Evolutionary conservation across 1,139 yeast species (phyloP).

Genomic region (Geotrichum restrictum): DNA sequence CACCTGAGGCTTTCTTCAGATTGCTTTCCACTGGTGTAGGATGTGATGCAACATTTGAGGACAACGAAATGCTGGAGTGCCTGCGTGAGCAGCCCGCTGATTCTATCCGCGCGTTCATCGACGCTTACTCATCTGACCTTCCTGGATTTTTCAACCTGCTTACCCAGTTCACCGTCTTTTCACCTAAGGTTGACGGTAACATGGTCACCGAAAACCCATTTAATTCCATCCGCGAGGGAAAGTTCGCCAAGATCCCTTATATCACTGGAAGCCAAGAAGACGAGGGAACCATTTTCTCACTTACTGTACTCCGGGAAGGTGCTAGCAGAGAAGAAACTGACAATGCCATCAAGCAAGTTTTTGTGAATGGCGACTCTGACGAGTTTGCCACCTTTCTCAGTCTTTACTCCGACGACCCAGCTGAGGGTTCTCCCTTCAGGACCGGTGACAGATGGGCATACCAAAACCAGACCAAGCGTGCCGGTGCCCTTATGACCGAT

Average conservation of each 20-base stretch:
- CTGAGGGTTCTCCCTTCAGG: conserved; percentile 26
- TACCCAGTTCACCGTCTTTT: conserved; percentile 22
- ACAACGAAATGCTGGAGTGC: conserved; percentile 23
- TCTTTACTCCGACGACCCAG: conserved; percentile 25
- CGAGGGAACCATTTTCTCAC: conserved; percentile 28
- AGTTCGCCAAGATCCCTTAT: conserved; percentile 25
- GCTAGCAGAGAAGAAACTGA: conserved; percentile 4
- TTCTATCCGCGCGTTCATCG: conserved; percentile 19
- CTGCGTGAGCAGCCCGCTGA: conserved; percentile 21
- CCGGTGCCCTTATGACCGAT: conserved; percentile 26
- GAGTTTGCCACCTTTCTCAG: conserved; percentile 9
- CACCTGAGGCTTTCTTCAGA: conserved; percentile 25
- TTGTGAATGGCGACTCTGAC: conserved; percentile 11
- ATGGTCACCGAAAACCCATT: conserved; percentile 19
- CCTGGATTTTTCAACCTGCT: conserved; percentile 20
- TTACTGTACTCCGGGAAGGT: not conserved
- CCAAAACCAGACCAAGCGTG: conserved; percentile 24
- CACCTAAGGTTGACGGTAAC: conserved; percentile 27
- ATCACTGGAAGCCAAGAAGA: conserved; percentile 28
- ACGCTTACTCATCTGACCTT: conserved; percentile 9
- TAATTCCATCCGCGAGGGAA: conserved; percentile 20
- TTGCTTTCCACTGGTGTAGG: conserved; percentile 20
- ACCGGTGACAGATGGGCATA: conserved; percentile 22
- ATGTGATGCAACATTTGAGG: conserved; percentile 15
- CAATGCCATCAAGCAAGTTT: not conserved